Base-by-base conservation (phyloP, 2,329 filamentous ascomycete genomes). In the Phaeosphaeria sp. region DNA sequence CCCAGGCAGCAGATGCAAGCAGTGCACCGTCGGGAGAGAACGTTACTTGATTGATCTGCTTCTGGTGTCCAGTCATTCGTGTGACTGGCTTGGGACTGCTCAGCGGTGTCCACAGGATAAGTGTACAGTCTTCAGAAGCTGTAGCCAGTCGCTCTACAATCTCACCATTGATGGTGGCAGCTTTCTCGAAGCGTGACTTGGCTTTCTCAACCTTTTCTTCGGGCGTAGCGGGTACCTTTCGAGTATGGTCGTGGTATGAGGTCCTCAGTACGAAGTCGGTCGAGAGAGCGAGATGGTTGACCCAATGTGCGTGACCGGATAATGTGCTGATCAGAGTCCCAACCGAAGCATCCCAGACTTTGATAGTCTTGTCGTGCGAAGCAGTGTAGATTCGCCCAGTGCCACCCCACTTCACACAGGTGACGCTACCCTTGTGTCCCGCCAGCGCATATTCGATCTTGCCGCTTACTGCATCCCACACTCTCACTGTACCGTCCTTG, bases 381-480 rank as follows among this genome's bases (percentile, higher is more conserved):
- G 75, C 71, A 1, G 77, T 79, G 65, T 79, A 79, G 30, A 79
- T 75, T 21, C 65, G 61, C 44, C 93, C 92, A 1, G 88, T 90
- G n/a, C 94, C 94, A 56, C 95, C 95, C 95, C 95, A 99, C 67
- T 89, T 89, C 3, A 98, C 92, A 75, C 93, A 97, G 46, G 91
- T 93, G 17, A 98, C 91, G 48, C 88, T 92, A 45, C 89, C 89
- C 80, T 93, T 95, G 81, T 99, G 95, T 2, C 94, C 94, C 5
- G 89, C 91, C 25, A 98, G 82, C 2, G 94, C 90, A 69, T 91
- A 88, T 69, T 97, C 92, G 1, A 91, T 91, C 44, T 85, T 86
- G 40, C 91, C 89, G 6, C 89, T 88, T 57, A 93, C 89, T 30
- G 89, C 89, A 59, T 93, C 86, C 93, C 93, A 98, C 49, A 98